Base-by-base conservation (phyloP, 1,284 basidiomycete species). In the Trichosporon sp. region DNA sequence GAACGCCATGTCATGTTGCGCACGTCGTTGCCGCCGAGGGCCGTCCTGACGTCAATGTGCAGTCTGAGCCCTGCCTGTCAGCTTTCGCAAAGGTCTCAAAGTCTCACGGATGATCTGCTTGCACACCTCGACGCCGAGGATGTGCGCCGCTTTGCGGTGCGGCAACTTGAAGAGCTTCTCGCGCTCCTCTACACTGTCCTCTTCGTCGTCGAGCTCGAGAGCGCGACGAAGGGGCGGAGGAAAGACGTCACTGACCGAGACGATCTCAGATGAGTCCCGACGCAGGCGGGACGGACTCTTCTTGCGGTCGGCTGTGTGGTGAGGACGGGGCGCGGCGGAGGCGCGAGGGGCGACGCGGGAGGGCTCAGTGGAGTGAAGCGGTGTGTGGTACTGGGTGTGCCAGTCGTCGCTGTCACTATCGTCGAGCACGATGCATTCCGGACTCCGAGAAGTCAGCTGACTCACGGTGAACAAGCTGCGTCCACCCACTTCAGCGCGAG, bases 81-180 rank as follows among this genome's bases (percentile, higher is more conserved):
- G 59, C 5, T 35, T 26, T 26, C 26, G 26, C 26, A 26, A 26
- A 26, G 26, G 26, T 26, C 26, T 26, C 26, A 26, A 26, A 26
- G 14, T 1, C 59, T 16, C 32, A 63, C 59, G 32, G 4, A 63
- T 10, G 14, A 63, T 19, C 4, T 10, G 31, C 32, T 4, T n/a
- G 16, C 59, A 63, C 31, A 35, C 32, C 2, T 63, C 31, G 16
- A 10, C 31, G 4, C 59, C 59, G 4, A 63, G 59, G 59, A 63
- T 63, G 59, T 63, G 59, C 16, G 59, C 59, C 5, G 59, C 59
- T 6, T 63, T 63, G 19, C 31, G 59, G 35, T 63, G 59, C 11
- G 14, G 14, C 32, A 2, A 4, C 2, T 6, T 35, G 59, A 63
- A 63, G 32, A 63, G 31, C 31, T 32, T 21, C 14, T 32, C 59